A percentile compares a stretch with the other conserved stretches of the same genome.
Evolutionary conservation across 2,329 filamentous ascomycete genomes (phyloP).

Genomic region (Verruconis gallopava): DNA sequence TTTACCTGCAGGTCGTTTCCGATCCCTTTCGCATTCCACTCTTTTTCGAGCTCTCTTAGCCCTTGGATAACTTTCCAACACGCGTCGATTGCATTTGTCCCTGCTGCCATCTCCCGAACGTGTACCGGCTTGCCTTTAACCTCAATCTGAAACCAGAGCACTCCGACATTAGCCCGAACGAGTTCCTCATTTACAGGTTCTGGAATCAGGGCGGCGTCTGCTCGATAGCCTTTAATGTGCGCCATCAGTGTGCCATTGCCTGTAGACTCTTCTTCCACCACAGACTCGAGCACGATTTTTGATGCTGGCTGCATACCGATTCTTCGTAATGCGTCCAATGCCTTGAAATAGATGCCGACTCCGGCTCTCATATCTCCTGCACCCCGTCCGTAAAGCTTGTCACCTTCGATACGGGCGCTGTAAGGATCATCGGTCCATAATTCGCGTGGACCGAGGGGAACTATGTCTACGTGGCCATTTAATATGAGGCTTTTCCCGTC

Average conservation of each 20-base stretch:
- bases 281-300: constrained; percentile 15
- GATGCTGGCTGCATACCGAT: constrained; percentile 16
- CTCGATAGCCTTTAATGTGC: constrained; percentile 15
- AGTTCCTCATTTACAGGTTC: constrained; percentile 15
- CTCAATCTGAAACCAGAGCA: constrained; percentile 16
- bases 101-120: constrained; percentile 14
- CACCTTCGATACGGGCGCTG: constrained; percentile 14
- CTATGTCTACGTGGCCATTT: constrained; percentile 16
- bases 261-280: constrained; percentile 16
- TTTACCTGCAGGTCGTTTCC: not conserved
- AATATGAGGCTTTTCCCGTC: constrained; percentile 15
- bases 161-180: constrained; percentile 16
- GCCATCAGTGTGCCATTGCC: constrained; percentile 15
- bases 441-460: constrained; percentile 14
- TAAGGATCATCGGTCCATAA: constrained; percentile 16
- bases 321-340: constrained; percentile 14
- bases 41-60: constrained; percentile 4
- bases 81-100: constrained; percentile 12
- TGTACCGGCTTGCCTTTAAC: constrained; percentile 13
- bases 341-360: constrained; percentile 14
- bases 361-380: constrained; percentile 15
- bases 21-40: constrained; percentile 1
- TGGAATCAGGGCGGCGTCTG: constrained; percentile 14
- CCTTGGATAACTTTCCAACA: not conserved
- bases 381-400: constrained; percentile 16